Evolutionary conservation across 164 flowering plant genomes (phyloP), one percentile per base, ranked within the genome.

Genomic region (Umbilicus rupestris): DNA sequence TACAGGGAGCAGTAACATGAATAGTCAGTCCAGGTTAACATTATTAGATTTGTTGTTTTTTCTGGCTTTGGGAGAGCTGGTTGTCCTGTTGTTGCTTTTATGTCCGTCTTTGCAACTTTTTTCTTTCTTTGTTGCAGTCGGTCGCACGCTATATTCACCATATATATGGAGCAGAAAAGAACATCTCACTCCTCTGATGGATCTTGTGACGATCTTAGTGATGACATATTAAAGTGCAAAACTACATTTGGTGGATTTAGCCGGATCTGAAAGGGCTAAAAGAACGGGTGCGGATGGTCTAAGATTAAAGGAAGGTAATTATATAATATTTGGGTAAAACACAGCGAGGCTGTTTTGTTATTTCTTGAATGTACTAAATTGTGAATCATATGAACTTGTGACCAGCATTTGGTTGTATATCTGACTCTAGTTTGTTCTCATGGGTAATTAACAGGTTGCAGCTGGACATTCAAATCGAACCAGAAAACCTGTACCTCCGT

Each of bases 121-220:
- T 65, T 62, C 30, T 19, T n/a, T 55, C 62, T 66, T 52, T 42
- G 15, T 68, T 71, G 55, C 73, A 95, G 99, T 82, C 99, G 99
- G 2, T 95, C 99, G 2, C 99, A 95, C 85, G 99, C 99, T 52
- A 92, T 95, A n/a, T 95, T 95, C 69, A 95, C 99, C 19, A 92
- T 95, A 66, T 75, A 87, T 0, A 77, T 95, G 84, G 98, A 95
- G 73, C 99, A 95, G 81, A 92, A 85, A 81, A 84, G 72, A 73
- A 73, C 42, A 22, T 16, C 74, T 50, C 57, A 47, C 41, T 10
- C 64, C 37, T 20, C 52, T 67, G 74, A 73, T 37, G 81, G 39
- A 28, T 45, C 37, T 6, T 63, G 62, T 77, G 86, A 85, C 78
- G 96, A 89, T 46, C 41, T 44, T 41, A 79, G 82, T 62, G 97